phyloP scores from a whole-genome alignment of 75 land plant species.

The Ceratopteris richardii region DNA sequence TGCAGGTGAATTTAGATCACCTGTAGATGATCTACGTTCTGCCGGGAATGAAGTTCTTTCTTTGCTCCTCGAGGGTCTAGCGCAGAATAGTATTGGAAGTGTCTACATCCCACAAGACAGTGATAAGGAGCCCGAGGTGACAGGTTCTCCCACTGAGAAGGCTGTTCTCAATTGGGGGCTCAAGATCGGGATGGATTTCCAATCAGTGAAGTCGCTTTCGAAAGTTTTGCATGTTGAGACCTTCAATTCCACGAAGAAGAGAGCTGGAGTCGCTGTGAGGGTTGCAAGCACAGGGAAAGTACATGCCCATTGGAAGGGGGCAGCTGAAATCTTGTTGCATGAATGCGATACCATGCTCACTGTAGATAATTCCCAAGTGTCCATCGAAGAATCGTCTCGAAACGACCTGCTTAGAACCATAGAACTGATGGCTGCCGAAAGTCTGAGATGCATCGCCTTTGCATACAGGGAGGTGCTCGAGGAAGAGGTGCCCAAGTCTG shows the following conservation, averaged over 20 bases:
- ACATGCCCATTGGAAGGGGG: slow-evolving; percentile 60
- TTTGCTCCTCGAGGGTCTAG: slow-evolving; percentile 28
- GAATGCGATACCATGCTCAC: slow-evolving; percentile 41
- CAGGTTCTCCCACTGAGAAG: slow-evolving; percentile 91
- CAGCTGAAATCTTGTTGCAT: slow-evolving; percentile 43
- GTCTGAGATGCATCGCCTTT: slow-evolving; percentile 56
- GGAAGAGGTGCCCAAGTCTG: slow-evolving; percentile 28
- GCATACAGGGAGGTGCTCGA: slow-evolving; percentile 24
- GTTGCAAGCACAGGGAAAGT: slow-evolving; percentile 17
- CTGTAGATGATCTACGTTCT: slow-evolving; percentile 4
- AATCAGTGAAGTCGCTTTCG: slow-evolving; percentile 34
- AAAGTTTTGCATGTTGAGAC: slow-evolving; percentile 54
- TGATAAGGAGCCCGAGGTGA: slow-evolving; percentile 47
- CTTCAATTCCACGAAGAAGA: slow-evolving; percentile 91
- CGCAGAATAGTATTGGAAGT: slow-evolving; percentile 41
- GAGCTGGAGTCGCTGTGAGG: slow-evolving; percentile 62
- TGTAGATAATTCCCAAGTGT: slow-evolving; percentile 24
- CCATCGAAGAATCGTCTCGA: slow-evolving; percentile 6
- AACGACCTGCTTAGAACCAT: slow-evolving; percentile 23
- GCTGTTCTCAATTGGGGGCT: slow-evolving; percentile 87
- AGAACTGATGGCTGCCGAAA: slow-evolving; percentile 48
- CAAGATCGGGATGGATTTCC: slow-evolving; percentile 88
- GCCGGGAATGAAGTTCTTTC: slow-evolving; percentile 1
- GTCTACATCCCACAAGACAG: slow-evolving; percentile 7
- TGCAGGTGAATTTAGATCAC: slow-evolving; percentile 16